These are phyloP conservation scores for Phytopythium helicoides DNA, from an alignment of 352 stramenopile genomes.

Conservation along the genomic window DNA sequence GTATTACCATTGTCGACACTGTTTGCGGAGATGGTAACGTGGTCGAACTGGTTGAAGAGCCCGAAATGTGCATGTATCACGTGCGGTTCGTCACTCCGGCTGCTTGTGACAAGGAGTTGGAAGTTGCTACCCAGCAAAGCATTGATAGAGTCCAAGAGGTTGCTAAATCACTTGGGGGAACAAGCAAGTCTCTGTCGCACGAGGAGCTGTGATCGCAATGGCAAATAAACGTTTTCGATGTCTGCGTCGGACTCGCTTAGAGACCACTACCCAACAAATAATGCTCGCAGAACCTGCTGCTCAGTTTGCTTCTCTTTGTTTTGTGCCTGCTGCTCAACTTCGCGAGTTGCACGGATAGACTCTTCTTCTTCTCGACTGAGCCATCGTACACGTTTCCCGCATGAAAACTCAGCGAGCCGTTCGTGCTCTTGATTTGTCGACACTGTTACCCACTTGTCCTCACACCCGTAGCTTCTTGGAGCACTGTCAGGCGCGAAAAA, in stretches of 20 bases:
- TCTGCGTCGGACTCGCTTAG: neutral
- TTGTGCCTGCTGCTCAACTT: constrained; percentile 6
- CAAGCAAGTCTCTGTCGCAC: neutral
- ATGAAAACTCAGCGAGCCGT: constrained; percentile 35
- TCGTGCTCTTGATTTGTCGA: constrained; percentile 7
- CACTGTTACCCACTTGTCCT: constrained; percentile 4
- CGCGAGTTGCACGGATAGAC: constrained; percentile 6
- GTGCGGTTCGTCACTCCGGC: constrained; percentile 76
- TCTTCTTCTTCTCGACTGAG: constrained; percentile 43
- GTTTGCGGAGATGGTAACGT: constrained; percentile 74
- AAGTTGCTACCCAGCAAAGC: constrained; percentile 8
- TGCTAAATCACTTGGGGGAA: constrained; percentile 9
- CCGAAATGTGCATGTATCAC: constrained; percentile 89
- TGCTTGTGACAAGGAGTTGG: constrained; percentile 33
- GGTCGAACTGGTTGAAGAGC: constrained; percentile 86
- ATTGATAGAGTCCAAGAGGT: constrained; percentile 4
- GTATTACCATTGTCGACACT: constrained; percentile 67
- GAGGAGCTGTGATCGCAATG: no score
- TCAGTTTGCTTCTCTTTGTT: constrained; percentile 9
- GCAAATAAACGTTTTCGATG: no score
- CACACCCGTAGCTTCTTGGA: neutral
- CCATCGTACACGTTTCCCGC: constrained; percentile 47
- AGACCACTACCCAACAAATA: neutral
- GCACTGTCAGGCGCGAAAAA: constrained; percentile 12
- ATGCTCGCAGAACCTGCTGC: constrained; percentile 11